Evolutionary conservation across 169 alveolate species (phyloP), one percentile per base, ranked within the genome.

Genomic region (Plasmodium adleri): DNA sequence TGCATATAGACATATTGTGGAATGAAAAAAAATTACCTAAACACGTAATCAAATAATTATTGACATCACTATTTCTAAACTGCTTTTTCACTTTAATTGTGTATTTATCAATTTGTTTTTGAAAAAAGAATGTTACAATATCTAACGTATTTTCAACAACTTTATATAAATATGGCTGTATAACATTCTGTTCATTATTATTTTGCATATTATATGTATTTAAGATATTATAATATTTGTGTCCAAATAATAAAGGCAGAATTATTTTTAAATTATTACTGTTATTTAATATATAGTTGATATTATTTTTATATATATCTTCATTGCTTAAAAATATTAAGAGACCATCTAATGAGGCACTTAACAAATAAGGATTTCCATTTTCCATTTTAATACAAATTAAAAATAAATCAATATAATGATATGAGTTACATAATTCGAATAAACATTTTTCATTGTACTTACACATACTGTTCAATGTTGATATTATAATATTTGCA

Each of bases 161-260:
- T 15, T 85, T 86, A 50, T 32, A 50, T 45, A 85, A 32, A 17
- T 85, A 71, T 1, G 0, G 12, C 50, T 85, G 87, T 1, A 71
- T 26, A 5, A 71, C 26, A 17, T 71, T 60, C 50, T 85, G 74
- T 1, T 50, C 12, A 20, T 68, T 17, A 15, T 17, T 45, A 32
- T 32, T 32, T 32, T 32, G 9, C 45, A 32, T 5, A 52, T 52
- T 13, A 54, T 43, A 71, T 28, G n/a, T n/a, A 17, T 54, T 58
- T 15, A 71, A 50, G 47, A 85, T 85, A 72, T 66, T 71, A 52
- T 85, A 70, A 85, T 85, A 85, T 85, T 85, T 85, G 4, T 85
- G 74, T 39, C 92, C 92, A 85, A 85, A 85, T 32, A 85, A 13
- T 43, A 85, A 71, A 2, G 92, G 87, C n/a, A 85, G 17, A 50